phyloP scores from a whole-genome alignment of 257 asterid genomes.

The Penstemon newberryi region DNA sequence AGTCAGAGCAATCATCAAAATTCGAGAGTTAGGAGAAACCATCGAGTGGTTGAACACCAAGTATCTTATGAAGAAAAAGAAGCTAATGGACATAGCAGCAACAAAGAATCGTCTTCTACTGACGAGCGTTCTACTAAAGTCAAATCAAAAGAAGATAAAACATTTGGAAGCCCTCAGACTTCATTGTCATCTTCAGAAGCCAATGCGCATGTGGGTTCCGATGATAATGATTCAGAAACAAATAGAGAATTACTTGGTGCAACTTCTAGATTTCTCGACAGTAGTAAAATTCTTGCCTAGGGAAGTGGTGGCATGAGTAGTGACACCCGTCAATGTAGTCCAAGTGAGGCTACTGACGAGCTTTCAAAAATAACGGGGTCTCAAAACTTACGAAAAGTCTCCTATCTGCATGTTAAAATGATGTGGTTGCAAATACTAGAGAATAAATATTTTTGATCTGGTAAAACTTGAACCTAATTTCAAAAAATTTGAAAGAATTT shows the following conservation, averaged over 20 bases:
- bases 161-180: neutral
- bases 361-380: slow-evolving; percentile 54
- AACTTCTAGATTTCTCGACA: too few species aligned
- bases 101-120: slow-evolving; percentile 83
- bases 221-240: too few species aligned
- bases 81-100: slow-evolving; percentile 58
- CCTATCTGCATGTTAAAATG: slow-evolving; percentile 23
- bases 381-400: slow-evolving; percentile 68
- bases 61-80: slow-evolving; percentile 22
- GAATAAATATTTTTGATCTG: too few species aligned
- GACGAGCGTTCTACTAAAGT: slow-evolving; percentile 68
- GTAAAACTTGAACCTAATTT: neutral
- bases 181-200: too few species aligned
- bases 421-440: slow-evolving; percentile 41
- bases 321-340: slow-evolving; percentile 57
- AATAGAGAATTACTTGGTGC: too few species aligned
- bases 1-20: slow-evolving; percentile 38
- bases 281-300: slow-evolving; percentile 46
- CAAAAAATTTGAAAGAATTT: too few species aligned
- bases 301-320: slow-evolving; percentile 49
- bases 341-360: slow-evolving; percentile 51
- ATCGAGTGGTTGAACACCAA: too few species aligned
- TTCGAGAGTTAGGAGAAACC: slow-evolving; percentile 52
- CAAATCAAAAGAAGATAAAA: slow-evolving; percentile 62
- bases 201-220: too few species aligned